These are phyloP conservation scores for Chloranthus sessilifolius DNA, from an alignment of 164 flowering plant species.

Conservation along the genomic window DNA sequence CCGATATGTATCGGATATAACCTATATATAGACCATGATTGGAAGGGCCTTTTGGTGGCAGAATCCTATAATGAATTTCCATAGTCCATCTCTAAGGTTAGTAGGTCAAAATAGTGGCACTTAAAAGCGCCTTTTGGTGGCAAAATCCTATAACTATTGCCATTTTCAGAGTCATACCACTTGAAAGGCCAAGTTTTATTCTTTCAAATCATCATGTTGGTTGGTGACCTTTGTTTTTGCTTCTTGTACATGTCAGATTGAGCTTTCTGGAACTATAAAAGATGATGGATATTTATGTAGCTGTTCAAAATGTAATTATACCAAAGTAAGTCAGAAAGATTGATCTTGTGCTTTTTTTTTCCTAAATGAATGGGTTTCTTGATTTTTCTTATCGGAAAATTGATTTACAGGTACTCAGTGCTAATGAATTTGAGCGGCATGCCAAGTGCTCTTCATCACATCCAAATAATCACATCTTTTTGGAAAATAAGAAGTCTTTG, in stretches of 20 bases:
- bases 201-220: too few species aligned
- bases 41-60: too few species aligned
- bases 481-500: conserved; percentile 71
- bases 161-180: too few species aligned
- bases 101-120: too few species aligned
- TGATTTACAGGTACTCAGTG: conserved; percentile 50
- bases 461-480: conserved; percentile 79
- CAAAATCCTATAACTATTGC: too few species aligned
- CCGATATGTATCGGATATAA: too few species aligned
- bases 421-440: conserved; percentile 75
- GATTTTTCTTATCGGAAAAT: neutral
- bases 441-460: conserved; percentile 75
- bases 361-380: neutral
- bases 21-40: too few species aligned
- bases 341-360: too few species aligned
- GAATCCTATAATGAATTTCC: too few species aligned
- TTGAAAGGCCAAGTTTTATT: too few species aligned
- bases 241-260: conserved; percentile 27
- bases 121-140: too few species aligned
- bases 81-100: too few species aligned
- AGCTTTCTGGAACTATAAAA: conserved; percentile 60
- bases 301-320: conserved; percentile 52
- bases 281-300: conserved; percentile 76
- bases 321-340: conserved; percentile 38
- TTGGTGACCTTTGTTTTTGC: neutral